A percentile compares a stretch with the other conserved stretches of the same genome.
Evolutionary conservation across 805 yeast genomes (phyloP).

Genomic region (Ogataea nakhonphanomensis): DNA sequence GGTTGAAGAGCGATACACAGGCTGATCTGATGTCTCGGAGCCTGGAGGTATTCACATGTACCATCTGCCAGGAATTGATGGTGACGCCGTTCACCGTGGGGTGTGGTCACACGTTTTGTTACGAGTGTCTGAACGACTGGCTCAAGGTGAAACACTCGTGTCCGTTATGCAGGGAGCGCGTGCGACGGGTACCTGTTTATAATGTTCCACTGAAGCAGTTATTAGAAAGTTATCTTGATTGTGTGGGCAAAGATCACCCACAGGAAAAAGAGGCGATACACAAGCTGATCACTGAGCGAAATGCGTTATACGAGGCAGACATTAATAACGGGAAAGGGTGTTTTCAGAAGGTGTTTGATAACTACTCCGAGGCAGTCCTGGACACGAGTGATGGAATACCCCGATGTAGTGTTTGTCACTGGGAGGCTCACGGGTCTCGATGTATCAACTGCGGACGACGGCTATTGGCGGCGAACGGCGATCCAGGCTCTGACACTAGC

Average conservation of each 20-base stretch:
- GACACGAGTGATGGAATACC: conserved; percentile 71
- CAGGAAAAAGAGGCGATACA: conserved; percentile 17
- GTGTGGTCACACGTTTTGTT: conserved; percentile 78
- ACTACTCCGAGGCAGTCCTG: conserved; percentile 46
- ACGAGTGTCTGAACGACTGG: conserved; percentile 64
- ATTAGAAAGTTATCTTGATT: conserved; percentile 39
- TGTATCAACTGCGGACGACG: conserved; percentile 68
- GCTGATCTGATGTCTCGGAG: conserved; percentile 18
- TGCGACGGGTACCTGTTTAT: conserved; percentile 48
- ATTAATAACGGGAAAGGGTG: conserved; percentile 29
- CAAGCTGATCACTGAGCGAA: conserved; percentile 29
- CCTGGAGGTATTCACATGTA: conserved; percentile 43
- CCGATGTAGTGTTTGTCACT: conserved; percentile 71
- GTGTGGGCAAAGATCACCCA: conserved; percentile 32
- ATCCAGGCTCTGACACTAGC: conserved; percentile 4
- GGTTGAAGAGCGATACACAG: conserved; percentile 15
- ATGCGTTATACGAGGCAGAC: conserved; percentile 40
- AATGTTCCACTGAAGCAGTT: conserved; percentile 52
- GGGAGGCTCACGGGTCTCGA: conserved; percentile 69
- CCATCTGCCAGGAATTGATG: conserved; percentile 70
- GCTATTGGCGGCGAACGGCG: conserved; percentile 29
- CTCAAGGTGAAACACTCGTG: conserved; percentile 55
- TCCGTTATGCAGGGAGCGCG: conserved; percentile 59
- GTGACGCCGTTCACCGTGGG: conserved; percentile 53
- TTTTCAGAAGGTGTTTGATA: conserved; percentile 50